A percentile compares a stretch with the other conserved stretches of the same genome.
These are phyloP conservation scores for Suhomyces anneliseae DNA, from an alignment of 1,139 yeast species.

Conservation along the genomic window DNA sequence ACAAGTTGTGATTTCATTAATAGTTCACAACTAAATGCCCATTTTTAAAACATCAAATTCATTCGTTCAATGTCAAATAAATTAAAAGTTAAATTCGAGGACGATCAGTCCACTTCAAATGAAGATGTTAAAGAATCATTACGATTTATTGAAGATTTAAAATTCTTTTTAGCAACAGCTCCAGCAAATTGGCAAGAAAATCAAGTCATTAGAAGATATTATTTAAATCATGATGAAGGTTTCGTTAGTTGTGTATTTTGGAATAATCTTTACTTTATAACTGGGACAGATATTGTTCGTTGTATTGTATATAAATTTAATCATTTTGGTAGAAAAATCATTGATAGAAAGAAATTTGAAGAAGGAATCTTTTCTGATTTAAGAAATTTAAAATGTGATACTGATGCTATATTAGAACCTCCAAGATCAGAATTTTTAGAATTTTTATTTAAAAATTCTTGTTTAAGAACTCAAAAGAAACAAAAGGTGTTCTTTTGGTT, in stretches of 20 bases:
- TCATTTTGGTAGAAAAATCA: constrained; percentile 82
- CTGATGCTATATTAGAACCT: constrained; percentile 83
- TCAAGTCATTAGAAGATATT: constrained; percentile 84
- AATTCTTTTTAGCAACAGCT: constrained; percentile 85
- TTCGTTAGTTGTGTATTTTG: constrained; percentile 89
- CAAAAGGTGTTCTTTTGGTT: constrained; percentile 98
- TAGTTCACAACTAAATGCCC: not conserved
- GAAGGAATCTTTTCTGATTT: constrained; percentile 94
- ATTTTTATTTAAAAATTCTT: constrained; percentile 80
- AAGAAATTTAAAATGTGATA: constrained; percentile 81
- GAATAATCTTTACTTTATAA: constrained; percentile 86
- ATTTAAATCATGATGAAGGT: constrained; percentile 84
- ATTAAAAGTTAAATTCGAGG: constrained; percentile 9
- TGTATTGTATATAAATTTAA: constrained; percentile 87
- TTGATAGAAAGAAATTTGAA: constrained; percentile 90
- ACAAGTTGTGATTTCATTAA: no score
- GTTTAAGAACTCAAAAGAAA: constrained; percentile 92
- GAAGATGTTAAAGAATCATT: constrained; percentile 51
- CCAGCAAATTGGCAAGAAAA: constrained; percentile 94
- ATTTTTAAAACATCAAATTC: not conserved
- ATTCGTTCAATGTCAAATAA: constrained; percentile 9
- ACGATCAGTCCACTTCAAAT: constrained; percentile 7
- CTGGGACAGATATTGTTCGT: constrained; percentile 95
- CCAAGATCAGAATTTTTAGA: constrained; percentile 87
- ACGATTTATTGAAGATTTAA: constrained; percentile 70